These are phyloP conservation scores for Backusella morwellensis DNA, from an alignment of 192 early-diverging fungal species.

Conservation along the genomic window DNA sequence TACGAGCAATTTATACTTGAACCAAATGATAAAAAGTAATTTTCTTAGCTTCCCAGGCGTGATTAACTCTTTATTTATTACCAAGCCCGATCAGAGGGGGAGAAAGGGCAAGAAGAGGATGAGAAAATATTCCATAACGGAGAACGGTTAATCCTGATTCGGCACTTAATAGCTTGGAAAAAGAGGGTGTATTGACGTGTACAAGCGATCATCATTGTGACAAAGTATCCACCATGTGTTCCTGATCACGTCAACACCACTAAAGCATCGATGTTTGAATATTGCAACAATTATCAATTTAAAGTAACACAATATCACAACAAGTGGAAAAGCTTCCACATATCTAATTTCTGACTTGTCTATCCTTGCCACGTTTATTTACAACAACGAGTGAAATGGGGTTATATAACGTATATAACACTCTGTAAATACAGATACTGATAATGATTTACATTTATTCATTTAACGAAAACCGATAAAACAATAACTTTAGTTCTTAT, in stretches of 20 bases:
- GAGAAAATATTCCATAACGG: neutral
- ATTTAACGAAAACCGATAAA: neutral
- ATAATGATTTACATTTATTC: neutral
- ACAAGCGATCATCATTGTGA: slow-evolving; percentile 4
- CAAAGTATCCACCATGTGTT: neutral
- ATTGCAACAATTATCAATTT: neutral
- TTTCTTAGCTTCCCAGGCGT: neutral
- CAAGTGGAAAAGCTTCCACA: neutral
- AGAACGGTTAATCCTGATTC: neutral
- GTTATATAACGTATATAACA: neutral
- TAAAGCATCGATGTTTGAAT: neutral
- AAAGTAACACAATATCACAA: neutral
- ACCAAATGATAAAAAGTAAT: neutral
- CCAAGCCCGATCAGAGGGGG: neutral
- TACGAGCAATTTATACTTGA: neutral
- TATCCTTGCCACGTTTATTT: neutral
- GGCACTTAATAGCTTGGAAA: neutral
- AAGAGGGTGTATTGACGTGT: neutral
- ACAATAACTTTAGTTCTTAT: neutral
- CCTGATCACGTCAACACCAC: neutral
- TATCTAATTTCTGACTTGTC: neutral
- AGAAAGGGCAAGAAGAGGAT: neutral
- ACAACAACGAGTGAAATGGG: neutral
- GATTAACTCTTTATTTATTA: neutral
- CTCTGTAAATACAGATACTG: neutral